Conservation (phyloP, 148 eudicot species). For the Salicornia ramosissima region DNA sequence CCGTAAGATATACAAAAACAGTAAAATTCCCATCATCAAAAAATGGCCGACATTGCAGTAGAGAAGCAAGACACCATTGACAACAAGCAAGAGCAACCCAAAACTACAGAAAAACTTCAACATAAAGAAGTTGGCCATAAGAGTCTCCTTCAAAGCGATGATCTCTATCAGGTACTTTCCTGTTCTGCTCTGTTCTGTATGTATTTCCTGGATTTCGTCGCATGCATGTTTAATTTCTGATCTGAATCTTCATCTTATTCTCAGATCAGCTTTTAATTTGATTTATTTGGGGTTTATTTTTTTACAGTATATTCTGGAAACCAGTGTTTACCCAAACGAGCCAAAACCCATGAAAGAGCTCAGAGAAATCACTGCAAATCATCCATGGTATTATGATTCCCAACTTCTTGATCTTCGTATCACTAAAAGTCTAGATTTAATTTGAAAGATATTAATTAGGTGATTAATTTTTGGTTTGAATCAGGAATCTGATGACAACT, state of each 20-base stretch:
- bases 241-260: not conserved
- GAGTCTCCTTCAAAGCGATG: constrained; percentile 87
- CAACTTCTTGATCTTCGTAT: not conserved
- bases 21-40: not conserved
- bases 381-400: constrained; percentile 54
- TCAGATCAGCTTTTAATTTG: not conserved
- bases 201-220: no score
- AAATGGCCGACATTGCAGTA: constrained; percentile 37
- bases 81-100: constrained; percentile 21
- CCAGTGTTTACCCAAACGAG: constrained; percentile 86
- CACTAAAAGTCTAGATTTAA: no score
- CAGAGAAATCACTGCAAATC: constrained; percentile 81
- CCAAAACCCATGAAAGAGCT: constrained; percentile 88
- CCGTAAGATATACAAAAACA: no score
- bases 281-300: not conserved
- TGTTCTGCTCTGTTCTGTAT: no score
- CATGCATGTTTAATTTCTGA: not conserved
- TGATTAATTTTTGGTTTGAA: not conserved
- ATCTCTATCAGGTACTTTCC: constrained; percentile 60
- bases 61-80: constrained; percentile 12
- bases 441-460: not conserved
- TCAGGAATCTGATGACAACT: constrained; percentile 81
- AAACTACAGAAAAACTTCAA: constrained; percentile 26
- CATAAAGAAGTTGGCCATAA: constrained; percentile 87
- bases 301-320: constrained; percentile 76